Percentiles rank a stretch among this genome's conserved stretches.
These are phyloP conservation scores for Exidia glandulosa DNA, from an alignment of 768 basidiomycete species.

Conservation along the genomic window DNA sequence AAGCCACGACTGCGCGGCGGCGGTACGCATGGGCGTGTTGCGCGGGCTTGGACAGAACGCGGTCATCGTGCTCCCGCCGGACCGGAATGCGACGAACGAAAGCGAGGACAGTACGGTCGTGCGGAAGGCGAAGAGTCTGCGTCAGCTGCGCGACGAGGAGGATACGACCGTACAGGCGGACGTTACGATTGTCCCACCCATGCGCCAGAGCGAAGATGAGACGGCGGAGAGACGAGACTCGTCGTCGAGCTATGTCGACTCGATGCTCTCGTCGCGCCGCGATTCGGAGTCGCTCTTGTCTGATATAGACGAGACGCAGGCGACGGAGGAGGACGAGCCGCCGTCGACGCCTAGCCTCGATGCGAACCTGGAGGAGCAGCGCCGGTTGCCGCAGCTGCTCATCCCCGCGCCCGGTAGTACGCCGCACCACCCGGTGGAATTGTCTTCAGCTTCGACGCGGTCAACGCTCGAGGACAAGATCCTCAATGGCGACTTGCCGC, in stretches of 20 bases:
- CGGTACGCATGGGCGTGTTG: conserved; percentile 73
- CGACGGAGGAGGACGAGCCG: neutral
- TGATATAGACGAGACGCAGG: neutral
- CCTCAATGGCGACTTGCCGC: conserved; percentile 39
- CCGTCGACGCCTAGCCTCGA: neutral
- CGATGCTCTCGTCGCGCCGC: neutral
- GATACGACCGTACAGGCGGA: conserved; percentile 48
- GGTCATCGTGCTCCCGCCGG: conserved; percentile 46
- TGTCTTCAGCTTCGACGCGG: neutral
- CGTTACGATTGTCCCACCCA: neutral
- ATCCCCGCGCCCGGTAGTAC: neutral
- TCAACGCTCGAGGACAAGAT: conserved; percentile 41
- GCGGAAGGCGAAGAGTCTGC: conserved; percentile 24
- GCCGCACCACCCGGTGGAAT: neutral
- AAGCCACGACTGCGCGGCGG: conserved; percentile 78
- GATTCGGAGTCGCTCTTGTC: neutral
- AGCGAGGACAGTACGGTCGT: conserved; percentile 14
- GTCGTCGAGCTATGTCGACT: neutral
- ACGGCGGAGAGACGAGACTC: neutral
- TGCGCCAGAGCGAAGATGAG: neutral
- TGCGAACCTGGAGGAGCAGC: neutral
- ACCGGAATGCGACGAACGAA: conserved; percentile 39
- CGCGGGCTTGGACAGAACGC: conserved; percentile 49
- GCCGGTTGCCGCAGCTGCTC: neutral
- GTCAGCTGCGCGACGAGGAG: conserved; percentile 39